Percentiles rank a stretch among this genome's conserved stretches.
These are phyloP conservation scores for Naganishia liquefaciens DNA, from an alignment of 1,284 basidiomycete genomes.

Conservation along the genomic window DNA sequence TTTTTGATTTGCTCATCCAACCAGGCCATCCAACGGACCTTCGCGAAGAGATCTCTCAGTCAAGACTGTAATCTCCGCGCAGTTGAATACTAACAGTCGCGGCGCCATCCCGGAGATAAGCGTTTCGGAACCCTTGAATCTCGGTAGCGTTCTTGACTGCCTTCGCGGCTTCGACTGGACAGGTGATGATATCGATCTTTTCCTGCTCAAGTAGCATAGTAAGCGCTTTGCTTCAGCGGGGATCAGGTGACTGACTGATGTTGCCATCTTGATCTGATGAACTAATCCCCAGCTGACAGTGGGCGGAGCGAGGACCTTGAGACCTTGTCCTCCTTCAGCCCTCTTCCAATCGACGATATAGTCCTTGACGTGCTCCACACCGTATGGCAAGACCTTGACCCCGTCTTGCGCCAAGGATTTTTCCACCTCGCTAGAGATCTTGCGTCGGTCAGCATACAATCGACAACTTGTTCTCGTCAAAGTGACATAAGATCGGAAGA, in stretches of 20 bases:
- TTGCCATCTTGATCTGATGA: slow-evolving; percentile 42
- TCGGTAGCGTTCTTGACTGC: slow-evolving; percentile 85
- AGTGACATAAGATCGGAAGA: slow-evolving; percentile 82
- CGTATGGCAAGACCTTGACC: slow-evolving; percentile 9
- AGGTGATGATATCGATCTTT: slow-evolving; percentile 43
- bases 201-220: slow-evolving; percentile 51
- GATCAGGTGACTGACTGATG: slow-evolving; percentile 8
- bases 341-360: slow-evolving; percentile 23
- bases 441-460: slow-evolving; percentile 47
- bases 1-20: slow-evolving; percentile 75
- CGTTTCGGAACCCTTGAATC: slow-evolving; percentile 75
- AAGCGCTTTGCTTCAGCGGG: neutral
- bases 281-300: slow-evolving; percentile 50
- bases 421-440: slow-evolving; percentile 44
- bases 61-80: neutral
- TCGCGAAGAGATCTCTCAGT: neutral
- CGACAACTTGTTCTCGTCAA: slow-evolving; percentile 61
- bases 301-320: slow-evolving; percentile 56
- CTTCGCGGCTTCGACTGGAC: slow-evolving; percentile 72
- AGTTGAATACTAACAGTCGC: slow-evolving; percentile 66
- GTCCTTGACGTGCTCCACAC: slow-evolving; percentile 23
- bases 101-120: slow-evolving; percentile 86
- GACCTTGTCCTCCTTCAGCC: slow-evolving; percentile 32
- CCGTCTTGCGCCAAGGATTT: slow-evolving; percentile 38
- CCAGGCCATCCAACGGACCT: slow-evolving; percentile 80